These are phyloP conservation scores for Gnomoniopsis smithogilvyi DNA, from an alignment of 2,329 filamentous ascomycete species.

Conservation along the genomic window DNA sequence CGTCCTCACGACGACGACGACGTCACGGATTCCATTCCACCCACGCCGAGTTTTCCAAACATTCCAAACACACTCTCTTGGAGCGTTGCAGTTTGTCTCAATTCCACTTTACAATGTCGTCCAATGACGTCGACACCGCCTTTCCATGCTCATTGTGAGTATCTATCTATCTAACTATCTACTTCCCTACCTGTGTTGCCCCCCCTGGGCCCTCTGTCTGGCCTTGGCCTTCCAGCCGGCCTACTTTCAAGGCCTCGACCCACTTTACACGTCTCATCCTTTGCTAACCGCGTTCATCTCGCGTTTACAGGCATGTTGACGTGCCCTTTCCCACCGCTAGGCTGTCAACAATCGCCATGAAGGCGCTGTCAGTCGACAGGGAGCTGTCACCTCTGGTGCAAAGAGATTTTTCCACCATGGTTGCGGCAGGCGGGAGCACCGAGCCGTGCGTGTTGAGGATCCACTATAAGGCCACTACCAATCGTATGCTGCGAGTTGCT, in stretches of 20 bases:
- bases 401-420: constrained; percentile 20
- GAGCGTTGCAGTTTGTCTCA: constrained; percentile 5
- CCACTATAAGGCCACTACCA: constrained; percentile 83
- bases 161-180: constrained; percentile 1
- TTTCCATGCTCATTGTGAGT: constrained; percentile 65
- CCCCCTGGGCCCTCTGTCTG: constrained; percentile 7
- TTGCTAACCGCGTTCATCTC: constrained; percentile 4
- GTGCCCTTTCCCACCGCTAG: constrained; percentile 79
- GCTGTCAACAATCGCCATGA: constrained; percentile 72
- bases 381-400: constrained; percentile 69
- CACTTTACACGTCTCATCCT: background rate
- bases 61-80: background rate
- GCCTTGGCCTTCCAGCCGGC: background rate
- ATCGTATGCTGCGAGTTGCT: constrained; percentile 92
- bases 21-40: background rate
- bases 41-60: background rate
- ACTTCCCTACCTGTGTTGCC: constrained; percentile 14
- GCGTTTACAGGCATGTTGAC: constrained; percentile 58
- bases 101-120: constrained; percentile 31
- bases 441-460: constrained; percentile 58
- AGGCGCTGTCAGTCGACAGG: constrained; percentile 77
- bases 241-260: constrained; percentile 2
- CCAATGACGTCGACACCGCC: constrained; percentile 38
- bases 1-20: too few species aligned
- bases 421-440: background rate